phyloP scores from a whole-genome alignment of 164 flowering plant genomes.

The Dillenia turbinata region DNA sequence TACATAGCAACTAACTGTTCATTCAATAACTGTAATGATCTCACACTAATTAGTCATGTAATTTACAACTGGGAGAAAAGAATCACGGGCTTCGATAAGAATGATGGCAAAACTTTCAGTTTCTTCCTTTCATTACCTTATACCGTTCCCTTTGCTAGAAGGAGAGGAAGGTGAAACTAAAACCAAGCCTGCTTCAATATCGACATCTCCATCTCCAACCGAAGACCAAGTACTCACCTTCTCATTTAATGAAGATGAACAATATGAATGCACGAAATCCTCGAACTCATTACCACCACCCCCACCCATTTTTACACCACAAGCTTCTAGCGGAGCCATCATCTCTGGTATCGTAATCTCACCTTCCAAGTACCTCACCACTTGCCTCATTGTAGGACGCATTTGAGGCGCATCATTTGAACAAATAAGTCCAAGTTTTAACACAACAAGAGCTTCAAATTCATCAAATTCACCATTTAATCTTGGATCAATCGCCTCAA shows the following conservation, averaged over 20 bases:
- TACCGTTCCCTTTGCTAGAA: constrained; percentile 8
- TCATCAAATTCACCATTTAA: constrained; percentile 18
- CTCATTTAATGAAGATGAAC: constrained; percentile 18
- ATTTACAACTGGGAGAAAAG: too few species aligned
- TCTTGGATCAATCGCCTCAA: neutral
- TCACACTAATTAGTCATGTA: too few species aligned
- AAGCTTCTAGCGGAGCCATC: neutral
- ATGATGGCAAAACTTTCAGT: neutral
- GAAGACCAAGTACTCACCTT: constrained; percentile 18
- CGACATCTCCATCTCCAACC: constrained; percentile 8
- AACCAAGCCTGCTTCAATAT: constrained; percentile 20
- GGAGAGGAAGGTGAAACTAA: constrained; percentile 16
- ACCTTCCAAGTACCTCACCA: constrained; percentile 26
- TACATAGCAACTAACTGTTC: too few species aligned
- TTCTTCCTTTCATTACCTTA: neutral
- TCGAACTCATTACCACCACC: constrained; percentile 14
- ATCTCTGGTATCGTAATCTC: constrained; percentile 18
- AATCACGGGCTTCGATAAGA: too few species aligned
- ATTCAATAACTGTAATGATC: too few species aligned
- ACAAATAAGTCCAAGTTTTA: neutral
- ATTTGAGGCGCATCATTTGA: neutral
- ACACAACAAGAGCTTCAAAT: constrained; percentile 7
- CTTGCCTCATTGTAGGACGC: constrained; percentile 31
- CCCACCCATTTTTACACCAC: constrained; percentile 6
- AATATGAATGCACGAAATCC: constrained; percentile 34